phyloP scores from a whole-genome alignment of 2,329 filamentous ascomycete species.

The Mycogone perniciosa region DNA sequence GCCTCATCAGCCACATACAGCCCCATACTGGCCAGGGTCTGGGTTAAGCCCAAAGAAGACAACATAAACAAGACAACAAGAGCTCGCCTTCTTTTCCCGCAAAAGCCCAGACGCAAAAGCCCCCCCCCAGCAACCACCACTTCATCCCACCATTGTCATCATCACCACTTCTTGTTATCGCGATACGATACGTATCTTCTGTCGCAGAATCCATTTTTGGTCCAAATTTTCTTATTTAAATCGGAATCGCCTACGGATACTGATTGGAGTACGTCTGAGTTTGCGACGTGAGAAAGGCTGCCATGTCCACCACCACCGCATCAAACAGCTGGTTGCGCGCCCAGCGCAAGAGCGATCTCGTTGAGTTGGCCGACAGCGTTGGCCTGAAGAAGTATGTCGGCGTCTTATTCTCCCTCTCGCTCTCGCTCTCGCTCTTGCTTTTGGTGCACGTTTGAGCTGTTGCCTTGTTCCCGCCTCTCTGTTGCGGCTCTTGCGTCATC shows the following conservation, averaged over 20 bases:
- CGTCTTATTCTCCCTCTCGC: slow-evolving; percentile 5
- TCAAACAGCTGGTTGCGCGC: slow-evolving; percentile 66
- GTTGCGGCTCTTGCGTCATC: slow-evolving; percentile 7
- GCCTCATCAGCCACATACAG: slow-evolving; percentile 1
- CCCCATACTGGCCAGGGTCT: not conserved
- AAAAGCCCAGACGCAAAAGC: not conserved
- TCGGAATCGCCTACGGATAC: no score
- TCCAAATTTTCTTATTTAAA: no score
- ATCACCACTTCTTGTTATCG: not conserved
- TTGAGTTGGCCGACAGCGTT: slow-evolving; percentile 64
- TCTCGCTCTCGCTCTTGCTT: slow-evolving; percentile 1
- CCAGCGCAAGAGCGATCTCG: slow-evolving; percentile 76
- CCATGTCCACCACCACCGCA: slow-evolving; percentile 23
- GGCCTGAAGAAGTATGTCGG: slow-evolving; percentile 65
- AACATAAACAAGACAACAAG: slow-evolving; percentile 14
- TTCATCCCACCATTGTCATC: slow-evolving; percentile 5
- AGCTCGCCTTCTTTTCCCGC: slow-evolving; percentile 1
- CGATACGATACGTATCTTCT: no score
- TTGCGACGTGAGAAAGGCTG: not conserved
- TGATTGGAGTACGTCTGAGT: no score
- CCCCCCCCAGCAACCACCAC: slow-evolving; percentile 4
- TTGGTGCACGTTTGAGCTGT: not conserved
- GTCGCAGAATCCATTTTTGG: no score
- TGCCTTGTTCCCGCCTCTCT: not conserved
- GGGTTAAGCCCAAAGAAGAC: slow-evolving; percentile 8